Percentiles rank a stretch among this genome's conserved stretches.
Evolutionary conservation across 495 filamentous ascomycete species (phyloP).

Genomic region (Apodospora peruviana): DNA sequence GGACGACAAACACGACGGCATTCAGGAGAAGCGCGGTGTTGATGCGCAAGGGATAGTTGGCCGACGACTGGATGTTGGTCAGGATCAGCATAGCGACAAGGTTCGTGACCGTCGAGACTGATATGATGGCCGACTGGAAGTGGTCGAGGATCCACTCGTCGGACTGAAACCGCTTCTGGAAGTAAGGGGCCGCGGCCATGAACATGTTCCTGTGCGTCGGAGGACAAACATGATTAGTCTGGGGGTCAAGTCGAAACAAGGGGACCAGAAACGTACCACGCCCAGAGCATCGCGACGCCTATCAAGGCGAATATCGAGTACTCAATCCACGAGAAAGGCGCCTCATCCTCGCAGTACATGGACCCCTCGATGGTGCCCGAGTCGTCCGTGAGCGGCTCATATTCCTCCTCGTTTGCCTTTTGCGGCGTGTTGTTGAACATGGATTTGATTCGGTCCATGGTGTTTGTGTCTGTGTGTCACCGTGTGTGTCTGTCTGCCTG

Average conservation of each 20-base stretch:
- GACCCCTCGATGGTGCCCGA: conserved; percentile 25
- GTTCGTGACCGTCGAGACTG: conserved; percentile 80
- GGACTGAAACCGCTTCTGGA: conserved; percentile 73
- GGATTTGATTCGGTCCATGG: conserved; percentile 26
- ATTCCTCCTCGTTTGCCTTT: conserved; percentile 42
- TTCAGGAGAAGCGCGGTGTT: conserved; percentile 67
- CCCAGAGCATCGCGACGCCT: conserved; percentile 92
- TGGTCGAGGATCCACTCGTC: conserved; percentile 64
- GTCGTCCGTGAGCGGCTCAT: conserved; percentile 49
- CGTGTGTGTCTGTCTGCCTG: background rate
- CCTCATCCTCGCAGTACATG: conserved; percentile 27
- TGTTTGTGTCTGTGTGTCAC: background rate
- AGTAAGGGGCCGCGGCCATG: conserved; percentile 89
- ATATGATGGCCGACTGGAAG: conserved; percentile 84
- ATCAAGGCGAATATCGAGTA: conserved; percentile 84
- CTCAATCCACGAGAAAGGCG: conserved; percentile 68
- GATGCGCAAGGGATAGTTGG: conserved; percentile 81
- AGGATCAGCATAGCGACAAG: conserved; percentile 66
- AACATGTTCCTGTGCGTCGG: conserved; percentile 82
- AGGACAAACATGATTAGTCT: background rate
- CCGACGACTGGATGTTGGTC: conserved; percentile 68
- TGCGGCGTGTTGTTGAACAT: conserved; percentile 15
- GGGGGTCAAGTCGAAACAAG: background rate
- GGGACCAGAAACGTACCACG: conserved; percentile 60
- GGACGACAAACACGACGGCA: conserved; percentile 60